A percentile compares a stretch with the other conserved stretches of the same genome.
Evolutionary conservation across 192 early-diverging fungal species (phyloP).

Genomic region (Nowakowskiella sp.): DNA sequence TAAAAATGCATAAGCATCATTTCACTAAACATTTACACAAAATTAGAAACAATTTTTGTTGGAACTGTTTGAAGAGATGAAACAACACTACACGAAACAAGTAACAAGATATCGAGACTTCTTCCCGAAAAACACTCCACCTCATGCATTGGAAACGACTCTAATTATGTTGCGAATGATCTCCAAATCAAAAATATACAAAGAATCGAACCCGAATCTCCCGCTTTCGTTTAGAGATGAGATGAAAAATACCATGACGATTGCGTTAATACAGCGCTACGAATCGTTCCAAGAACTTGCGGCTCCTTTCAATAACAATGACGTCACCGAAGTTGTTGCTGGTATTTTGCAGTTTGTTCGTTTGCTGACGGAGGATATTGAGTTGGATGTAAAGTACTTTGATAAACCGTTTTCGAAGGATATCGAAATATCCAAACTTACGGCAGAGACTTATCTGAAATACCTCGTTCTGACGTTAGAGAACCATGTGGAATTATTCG

Average conservation of each 20-base stretch:
- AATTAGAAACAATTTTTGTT: conserved; percentile 26
- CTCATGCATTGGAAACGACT: conserved; percentile 36
- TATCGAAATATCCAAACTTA: conserved; percentile 40
- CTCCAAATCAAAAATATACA: conserved; percentile 29
- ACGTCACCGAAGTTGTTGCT: conserved; percentile 38
- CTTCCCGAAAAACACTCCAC: conserved; percentile 44
- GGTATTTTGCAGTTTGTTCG: conserved; percentile 41
- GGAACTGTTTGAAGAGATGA: conserved; percentile 40
- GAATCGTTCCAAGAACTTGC: conserved; percentile 37
- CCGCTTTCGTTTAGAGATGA: conserved; percentile 38
- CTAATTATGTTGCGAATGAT: conserved; percentile 50
- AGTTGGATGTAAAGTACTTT: conserved; percentile 44
- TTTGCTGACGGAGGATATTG: conserved; percentile 45
- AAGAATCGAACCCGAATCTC: conserved; percentile 32
- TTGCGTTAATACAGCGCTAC: conserved; percentile 31
- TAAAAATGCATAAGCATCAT: too few species aligned
- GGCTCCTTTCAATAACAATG: conserved; percentile 38
- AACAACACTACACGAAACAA: conserved; percentile 35
- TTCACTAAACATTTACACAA: not conserved
- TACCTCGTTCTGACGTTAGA: conserved; percentile 41
- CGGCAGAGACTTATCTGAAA: conserved; percentile 40
- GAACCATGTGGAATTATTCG: conserved; percentile 25
- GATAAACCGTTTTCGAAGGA: conserved; percentile 41
- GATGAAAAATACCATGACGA: conserved; percentile 22
- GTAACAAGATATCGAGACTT: conserved; percentile 48